A percentile compares a stretch with the other conserved stretches of the same genome.
These are phyloP conservation scores for Epichloe brachyelytri DNA, from an alignment of 2,329 filamentous ascomycete species.

Conservation along the genomic window DNA sequence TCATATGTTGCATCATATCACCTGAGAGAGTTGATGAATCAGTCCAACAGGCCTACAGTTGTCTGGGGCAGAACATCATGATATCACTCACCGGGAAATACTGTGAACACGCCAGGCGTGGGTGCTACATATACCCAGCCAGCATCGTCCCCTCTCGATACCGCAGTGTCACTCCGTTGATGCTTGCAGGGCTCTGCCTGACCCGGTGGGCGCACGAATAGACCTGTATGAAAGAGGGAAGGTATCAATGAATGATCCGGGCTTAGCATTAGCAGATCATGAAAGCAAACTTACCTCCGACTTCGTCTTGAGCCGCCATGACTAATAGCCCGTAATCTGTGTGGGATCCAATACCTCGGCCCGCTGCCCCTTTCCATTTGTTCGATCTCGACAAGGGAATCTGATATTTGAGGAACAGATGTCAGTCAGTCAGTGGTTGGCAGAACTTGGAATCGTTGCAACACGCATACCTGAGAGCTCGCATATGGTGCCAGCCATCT, in stretches of 20 bases:
- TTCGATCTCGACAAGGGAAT: constrained; percentile 19
- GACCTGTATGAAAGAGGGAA: constrained; percentile 12
- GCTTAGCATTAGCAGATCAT: neutral
- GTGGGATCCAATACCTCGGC: constrained; percentile 37
- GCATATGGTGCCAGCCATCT: constrained; percentile 40
- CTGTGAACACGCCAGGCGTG: constrained; percentile 29
- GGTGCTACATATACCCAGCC: constrained; percentile 37
- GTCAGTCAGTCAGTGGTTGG: neutral
- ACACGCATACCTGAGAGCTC: constrained; percentile 26
- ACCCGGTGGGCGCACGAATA: constrained; percentile 32
- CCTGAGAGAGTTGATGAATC: constrained; percentile 15
- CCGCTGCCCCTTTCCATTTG: constrained; percentile 35
- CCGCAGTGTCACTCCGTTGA: constrained; percentile 27
- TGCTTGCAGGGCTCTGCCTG: constrained; percentile 31
- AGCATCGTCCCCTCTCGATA: constrained; percentile 29
- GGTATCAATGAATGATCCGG: neutral
- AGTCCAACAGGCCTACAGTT: neutral
- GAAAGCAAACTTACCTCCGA: constrained; percentile 25
- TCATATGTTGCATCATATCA: constrained; percentile 40
- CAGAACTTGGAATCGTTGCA: neutral
- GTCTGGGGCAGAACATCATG: neutral
- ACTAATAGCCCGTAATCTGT: constrained; percentile 40
- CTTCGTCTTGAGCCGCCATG: constrained; percentile 35
- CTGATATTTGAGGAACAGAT: constrained; percentile 7
- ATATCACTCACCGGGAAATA: constrained; percentile 29